phyloP scores from a whole-genome alignment of 352 stramenopile species.

The Pythium brachiatum region DNA sequence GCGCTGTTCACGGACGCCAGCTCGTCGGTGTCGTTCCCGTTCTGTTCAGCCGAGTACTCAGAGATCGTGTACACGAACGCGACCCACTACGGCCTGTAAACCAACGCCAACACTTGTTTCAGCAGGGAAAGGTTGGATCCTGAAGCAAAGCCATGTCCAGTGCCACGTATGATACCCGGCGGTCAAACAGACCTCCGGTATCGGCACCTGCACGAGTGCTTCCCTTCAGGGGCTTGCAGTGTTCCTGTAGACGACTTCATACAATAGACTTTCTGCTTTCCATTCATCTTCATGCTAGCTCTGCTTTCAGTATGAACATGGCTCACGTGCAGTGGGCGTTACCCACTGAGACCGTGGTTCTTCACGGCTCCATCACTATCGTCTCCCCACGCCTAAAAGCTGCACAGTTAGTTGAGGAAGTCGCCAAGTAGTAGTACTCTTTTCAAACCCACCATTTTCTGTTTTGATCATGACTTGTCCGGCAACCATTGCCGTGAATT shows the following conservation, averaged over 20 bases:
- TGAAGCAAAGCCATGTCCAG: conserved; percentile 1
- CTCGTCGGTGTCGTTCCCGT: conserved; percentile 21
- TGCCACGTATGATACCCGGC: background rate
- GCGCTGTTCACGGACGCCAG: conserved; percentile 36
- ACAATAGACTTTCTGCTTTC: background rate
- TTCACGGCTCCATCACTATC: no score
- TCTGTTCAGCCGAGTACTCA: conserved; percentile 23
- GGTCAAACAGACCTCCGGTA: background rate
- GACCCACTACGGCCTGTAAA: conserved; percentile 3
- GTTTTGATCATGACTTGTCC: no score
- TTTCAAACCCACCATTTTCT: no score
- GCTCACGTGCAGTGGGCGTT: no score
- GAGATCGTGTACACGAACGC: conserved; percentile 26
- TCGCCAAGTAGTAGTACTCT: no score
- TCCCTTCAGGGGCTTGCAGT: background rate
- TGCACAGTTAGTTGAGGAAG: no score
- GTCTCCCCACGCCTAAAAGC: no score
- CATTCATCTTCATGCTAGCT: no score
- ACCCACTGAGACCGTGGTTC: background rate
- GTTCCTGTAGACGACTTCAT: background rate
- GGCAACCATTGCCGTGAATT: no score
- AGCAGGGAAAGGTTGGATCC: background rate
- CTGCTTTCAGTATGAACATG: background rate
- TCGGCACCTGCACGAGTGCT: background rate
- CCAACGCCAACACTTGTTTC: background rate